Percentiles rank a stretch among this genome's conserved stretches.
Conservation (phyloP, 176 grass and related monocot species). For the Saccharum officinarum region DNA sequence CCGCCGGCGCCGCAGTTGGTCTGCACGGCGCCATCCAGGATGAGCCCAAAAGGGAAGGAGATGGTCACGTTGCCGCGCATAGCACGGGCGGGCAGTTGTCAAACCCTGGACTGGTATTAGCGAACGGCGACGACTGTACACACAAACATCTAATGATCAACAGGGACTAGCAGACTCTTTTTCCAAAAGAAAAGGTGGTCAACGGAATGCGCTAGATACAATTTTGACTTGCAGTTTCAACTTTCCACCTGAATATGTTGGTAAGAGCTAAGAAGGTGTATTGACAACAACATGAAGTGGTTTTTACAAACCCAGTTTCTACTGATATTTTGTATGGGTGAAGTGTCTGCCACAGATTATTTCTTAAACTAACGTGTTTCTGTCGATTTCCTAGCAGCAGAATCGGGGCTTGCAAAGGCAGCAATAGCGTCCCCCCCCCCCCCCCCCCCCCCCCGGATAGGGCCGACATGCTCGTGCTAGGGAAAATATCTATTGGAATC, state of each 20-base stretch:
- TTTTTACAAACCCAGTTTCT: background rate
- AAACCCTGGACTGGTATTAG: no score
- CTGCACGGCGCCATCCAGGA: background rate
- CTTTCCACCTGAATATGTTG: background rate
- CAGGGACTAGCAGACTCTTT: background rate
- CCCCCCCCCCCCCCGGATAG: no score
- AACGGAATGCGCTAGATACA: background rate
- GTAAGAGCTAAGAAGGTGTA: background rate
- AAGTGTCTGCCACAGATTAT: background rate
- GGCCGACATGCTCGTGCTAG: background rate
- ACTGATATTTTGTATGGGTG: no score
- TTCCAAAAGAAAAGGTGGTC: background rate
- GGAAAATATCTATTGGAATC: background rate
- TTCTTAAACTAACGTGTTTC: background rate
- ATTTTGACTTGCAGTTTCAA: background rate
- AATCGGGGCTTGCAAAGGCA: background rate
- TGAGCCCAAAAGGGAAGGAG: background rate
- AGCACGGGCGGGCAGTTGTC: background rate
- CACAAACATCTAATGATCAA: no score
- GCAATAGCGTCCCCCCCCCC: no score
- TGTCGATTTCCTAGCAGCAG: no score
- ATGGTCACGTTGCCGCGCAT: constrained; percentile 24
- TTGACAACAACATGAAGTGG: background rate
- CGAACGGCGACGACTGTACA: no score
- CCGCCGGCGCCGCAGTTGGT: background rate